phyloP scores from a whole-genome alignment of 148 eudicot species.

The Chenopodium quinoa region DNA sequence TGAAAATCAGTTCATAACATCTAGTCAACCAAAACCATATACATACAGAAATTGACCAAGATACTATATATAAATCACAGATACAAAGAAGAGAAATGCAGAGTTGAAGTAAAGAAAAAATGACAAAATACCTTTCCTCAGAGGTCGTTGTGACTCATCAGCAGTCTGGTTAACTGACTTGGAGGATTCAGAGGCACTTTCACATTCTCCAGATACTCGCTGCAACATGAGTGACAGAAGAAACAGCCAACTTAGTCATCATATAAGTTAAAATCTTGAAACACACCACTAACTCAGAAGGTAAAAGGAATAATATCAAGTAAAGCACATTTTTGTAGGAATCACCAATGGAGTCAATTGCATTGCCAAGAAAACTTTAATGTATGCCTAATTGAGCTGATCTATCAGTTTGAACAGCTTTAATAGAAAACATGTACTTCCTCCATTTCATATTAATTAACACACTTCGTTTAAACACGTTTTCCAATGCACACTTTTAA shows the following conservation, averaged over 20 bases:
- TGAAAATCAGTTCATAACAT: no score
- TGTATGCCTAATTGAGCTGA: not conserved
- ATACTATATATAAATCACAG: not conserved
- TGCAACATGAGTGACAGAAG: slow-evolving; percentile 30
- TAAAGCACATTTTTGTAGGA: not conserved
- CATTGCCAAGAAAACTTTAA: not conserved
- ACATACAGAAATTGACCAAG: not conserved
- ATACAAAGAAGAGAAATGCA: not conserved
- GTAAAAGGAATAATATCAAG: not conserved
- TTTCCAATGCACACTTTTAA: no score
- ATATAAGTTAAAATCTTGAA: not conserved
- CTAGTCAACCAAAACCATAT: not conserved
- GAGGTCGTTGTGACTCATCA: slow-evolving; percentile 43
- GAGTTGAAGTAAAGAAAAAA: not conserved
- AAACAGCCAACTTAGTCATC: slow-evolving; percentile 7
- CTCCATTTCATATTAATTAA: no score
- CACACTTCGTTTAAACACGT: no score
- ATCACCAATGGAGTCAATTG: not conserved
- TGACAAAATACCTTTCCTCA: slow-evolving; percentile 60
- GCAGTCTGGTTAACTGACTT: slow-evolving; percentile 41
- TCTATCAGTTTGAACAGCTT: not conserved
- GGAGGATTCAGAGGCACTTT: slow-evolving; percentile 63
- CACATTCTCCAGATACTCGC: slow-evolving; percentile 70
- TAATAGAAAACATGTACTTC: not conserved
- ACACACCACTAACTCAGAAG: not conserved